phyloP scores from a whole-genome alignment of 2,329 filamentous ascomycete species.

The Diplodia corticola region DNA sequence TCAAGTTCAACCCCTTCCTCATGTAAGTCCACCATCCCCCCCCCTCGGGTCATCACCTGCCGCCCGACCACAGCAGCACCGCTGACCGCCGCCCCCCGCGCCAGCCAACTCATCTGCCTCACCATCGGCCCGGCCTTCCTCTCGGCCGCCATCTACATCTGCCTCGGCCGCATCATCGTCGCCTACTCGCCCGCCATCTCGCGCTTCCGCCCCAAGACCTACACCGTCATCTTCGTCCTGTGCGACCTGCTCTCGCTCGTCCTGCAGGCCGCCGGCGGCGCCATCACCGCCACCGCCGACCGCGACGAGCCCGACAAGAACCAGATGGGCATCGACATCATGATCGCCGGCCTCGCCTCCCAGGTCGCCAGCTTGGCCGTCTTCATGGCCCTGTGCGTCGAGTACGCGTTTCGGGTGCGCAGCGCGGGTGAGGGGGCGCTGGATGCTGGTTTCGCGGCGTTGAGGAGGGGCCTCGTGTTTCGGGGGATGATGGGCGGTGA shows the following conservation, averaged over 20 bases:
- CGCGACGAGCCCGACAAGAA: slow-evolving; percentile 40
- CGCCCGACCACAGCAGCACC: too few species aligned
- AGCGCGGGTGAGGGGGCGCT: neutral
- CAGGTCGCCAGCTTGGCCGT: slow-evolving; percentile 56
- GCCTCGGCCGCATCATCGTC: slow-evolving; percentile 58
- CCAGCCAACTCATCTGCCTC: slow-evolving; percentile 57
- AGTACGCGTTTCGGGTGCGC: slow-evolving; percentile 34
- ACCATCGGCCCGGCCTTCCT: slow-evolving; percentile 60
- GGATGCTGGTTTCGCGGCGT: neutral
- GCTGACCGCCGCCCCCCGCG: too few species aligned
- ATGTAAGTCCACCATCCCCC: slow-evolving; percentile 40
- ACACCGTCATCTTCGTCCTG: slow-evolving; percentile 61
- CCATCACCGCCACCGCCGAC: slow-evolving; percentile 55
- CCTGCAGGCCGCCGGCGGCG: slow-evolving; percentile 60
- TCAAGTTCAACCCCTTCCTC: slow-evolving; percentile 51
- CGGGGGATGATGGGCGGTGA: neutral
- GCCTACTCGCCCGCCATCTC: slow-evolving; percentile 49
- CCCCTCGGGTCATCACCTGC: too few species aligned
- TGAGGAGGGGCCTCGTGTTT: neutral
- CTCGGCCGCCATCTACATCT: slow-evolving; percentile 58
- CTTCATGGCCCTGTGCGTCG: slow-evolving; percentile 46
- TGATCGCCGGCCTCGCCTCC: slow-evolving; percentile 59
- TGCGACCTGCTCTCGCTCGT: slow-evolving; percentile 61
- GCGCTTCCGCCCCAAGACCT: slow-evolving; percentile 40
- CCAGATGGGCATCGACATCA: slow-evolving; percentile 52